Conservation (phyloP, 768 basidiomycete genomes). For the Boletus subparvulus region DNA sequence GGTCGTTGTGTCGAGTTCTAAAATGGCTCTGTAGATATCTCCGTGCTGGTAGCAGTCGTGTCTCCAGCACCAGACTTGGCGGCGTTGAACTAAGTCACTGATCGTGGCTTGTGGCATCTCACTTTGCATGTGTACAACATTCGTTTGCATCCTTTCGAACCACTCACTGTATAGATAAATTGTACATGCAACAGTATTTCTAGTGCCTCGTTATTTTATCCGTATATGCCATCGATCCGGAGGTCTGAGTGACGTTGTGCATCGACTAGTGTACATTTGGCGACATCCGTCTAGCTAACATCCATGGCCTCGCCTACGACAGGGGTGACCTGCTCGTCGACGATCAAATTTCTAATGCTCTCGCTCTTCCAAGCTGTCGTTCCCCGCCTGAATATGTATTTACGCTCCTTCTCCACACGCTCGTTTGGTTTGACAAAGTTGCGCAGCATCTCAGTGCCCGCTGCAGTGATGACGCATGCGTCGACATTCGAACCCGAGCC, state of each 20-base stretch:
- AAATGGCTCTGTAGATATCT: conserved; percentile 48
- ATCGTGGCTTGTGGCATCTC: conserved; percentile 10
- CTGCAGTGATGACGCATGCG: conserved; percentile 90
- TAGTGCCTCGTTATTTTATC: conserved; percentile 11
- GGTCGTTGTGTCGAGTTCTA: not conserved
- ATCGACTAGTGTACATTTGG: conserved; percentile 5
- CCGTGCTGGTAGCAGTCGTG: conserved; percentile 64
- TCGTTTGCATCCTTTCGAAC: conserved; percentile 18
- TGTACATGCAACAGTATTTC: conserved; percentile 18
- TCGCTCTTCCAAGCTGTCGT: conserved; percentile 91
- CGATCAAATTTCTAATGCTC: conserved; percentile 66
- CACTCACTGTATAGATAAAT: conserved; percentile 29
- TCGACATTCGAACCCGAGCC: conserved; percentile 99
- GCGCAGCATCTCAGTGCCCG: conserved; percentile 86
- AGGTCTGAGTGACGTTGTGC: not conserved
- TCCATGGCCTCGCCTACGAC: conserved; percentile 76
- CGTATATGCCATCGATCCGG: not conserved
- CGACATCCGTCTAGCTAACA: conserved; percentile 51
- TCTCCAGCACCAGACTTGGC: conserved; percentile 41
- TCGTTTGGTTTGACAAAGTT: conserved; percentile 93
- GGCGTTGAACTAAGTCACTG: conserved; percentile 13
- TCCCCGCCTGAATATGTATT: conserved; percentile 71
- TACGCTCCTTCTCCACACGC: conserved; percentile 73
- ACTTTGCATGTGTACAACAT: conserved; percentile 25
- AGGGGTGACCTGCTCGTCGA: conserved; percentile 64